Evolutionary conservation across 441 rosid species (phyloP).

Genomic region (Erodium texanum): DNA sequence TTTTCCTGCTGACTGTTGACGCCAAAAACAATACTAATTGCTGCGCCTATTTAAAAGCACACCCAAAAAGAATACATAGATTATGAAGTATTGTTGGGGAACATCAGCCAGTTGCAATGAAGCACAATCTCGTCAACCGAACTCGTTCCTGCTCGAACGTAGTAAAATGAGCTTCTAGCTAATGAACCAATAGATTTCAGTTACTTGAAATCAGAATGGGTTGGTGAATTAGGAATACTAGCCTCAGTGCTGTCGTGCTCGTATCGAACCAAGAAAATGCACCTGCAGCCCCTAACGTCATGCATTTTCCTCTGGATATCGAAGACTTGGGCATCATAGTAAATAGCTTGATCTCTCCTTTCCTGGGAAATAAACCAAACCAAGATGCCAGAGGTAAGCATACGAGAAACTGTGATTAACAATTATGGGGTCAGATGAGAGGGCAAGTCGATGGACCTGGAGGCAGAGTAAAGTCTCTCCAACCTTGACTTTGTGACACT

Average conservation of each 20-base stretch:
- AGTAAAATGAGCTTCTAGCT: too few species aligned
- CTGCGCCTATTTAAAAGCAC: too few species aligned
- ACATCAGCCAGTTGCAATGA: not conserved
- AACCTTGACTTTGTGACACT: conserved; percentile 41
- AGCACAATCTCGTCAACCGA: not conserved
- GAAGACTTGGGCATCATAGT: conserved; percentile 45
- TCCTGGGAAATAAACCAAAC: conserved; percentile 27
- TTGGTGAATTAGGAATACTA: conserved; percentile 11
- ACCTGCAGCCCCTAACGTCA: conserved; percentile 66
- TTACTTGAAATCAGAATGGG: too few species aligned
- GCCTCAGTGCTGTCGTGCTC: conserved; percentile 46
- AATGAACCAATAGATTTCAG: too few species aligned
- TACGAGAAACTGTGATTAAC: not conserved
- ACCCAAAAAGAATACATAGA: too few species aligned
- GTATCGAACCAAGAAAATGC: conserved; percentile 41
- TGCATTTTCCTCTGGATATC: conserved; percentile 47
- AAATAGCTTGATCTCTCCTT: conserved; percentile 48
- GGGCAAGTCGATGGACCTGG: conserved; percentile 28
- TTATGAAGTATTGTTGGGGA: too few species aligned
- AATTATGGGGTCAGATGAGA: not conserved
- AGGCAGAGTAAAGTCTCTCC: conserved; percentile 56
- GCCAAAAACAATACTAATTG: too few species aligned
- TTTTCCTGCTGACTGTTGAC: too few species aligned
- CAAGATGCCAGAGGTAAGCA: too few species aligned
- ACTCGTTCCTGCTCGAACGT: not conserved